Percentiles rank a stretch among this genome's conserved stretches.
Conservation (phyloP, 192 early-diverging fungal genomes). For the Coemansia sp. region DNA sequence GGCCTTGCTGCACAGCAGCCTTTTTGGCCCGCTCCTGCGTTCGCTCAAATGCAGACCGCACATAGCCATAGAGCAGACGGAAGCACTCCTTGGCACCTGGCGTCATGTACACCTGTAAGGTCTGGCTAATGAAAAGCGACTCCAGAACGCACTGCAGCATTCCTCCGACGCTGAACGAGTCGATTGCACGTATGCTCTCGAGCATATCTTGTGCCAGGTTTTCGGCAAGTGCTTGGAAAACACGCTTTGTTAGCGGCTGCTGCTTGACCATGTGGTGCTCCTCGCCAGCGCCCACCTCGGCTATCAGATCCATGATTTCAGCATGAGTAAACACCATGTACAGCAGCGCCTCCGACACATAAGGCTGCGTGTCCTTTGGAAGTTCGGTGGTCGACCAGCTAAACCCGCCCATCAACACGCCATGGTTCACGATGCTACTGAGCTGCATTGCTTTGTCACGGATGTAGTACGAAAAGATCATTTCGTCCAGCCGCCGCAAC, state of each 20-base stretch:
- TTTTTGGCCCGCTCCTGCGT: constrained; percentile 42
- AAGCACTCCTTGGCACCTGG: constrained; percentile 66
- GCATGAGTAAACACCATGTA: constrained; percentile 88
- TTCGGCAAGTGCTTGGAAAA: constrained; percentile 72
- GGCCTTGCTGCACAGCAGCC: constrained; percentile 35
- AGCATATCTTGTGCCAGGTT: constrained; percentile 81
- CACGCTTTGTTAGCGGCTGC: constrained; percentile 73
- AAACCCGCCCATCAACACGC: constrained; percentile 84
- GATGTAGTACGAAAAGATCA: constrained; percentile 87
- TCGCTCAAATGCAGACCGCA: constrained; percentile 66
- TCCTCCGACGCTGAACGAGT: constrained; percentile 86
- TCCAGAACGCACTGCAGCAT: constrained; percentile 95
- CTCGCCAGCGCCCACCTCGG: constrained; percentile 50
- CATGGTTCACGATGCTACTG: constrained; percentile 69
- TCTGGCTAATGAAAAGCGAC: constrained; percentile 86
- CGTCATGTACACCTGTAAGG: constrained; percentile 75
- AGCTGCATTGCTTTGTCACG: constrained; percentile 71
- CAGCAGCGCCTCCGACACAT: constrained; percentile 84
- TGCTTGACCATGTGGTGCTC: constrained; percentile 55
- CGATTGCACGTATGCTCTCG: constrained; percentile 74
- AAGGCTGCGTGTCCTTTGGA: constrained; percentile 86
- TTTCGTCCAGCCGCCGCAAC: constrained; percentile 74
- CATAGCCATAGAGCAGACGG: constrained; percentile 72
- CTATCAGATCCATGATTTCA: constrained; percentile 80
- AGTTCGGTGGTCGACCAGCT: constrained; percentile 76